A percentile compares a stretch with the other conserved stretches of the same genome.
Conservation (phyloP, 1,284 basidiomycete genomes). For the Puccinia horiana region DNA sequence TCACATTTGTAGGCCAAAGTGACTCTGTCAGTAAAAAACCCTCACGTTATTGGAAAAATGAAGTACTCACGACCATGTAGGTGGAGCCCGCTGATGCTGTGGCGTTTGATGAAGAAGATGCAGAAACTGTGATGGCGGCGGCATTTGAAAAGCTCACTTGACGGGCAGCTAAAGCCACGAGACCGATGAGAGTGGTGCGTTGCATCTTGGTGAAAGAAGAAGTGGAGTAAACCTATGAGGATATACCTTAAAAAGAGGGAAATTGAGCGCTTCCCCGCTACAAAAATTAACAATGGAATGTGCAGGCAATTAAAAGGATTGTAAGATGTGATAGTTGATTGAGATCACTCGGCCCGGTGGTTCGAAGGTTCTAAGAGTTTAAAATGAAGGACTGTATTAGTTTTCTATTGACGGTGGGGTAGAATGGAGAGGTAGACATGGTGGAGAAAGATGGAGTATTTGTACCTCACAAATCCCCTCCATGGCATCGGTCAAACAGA, state of each 20-base stretch:
- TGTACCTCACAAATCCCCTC: constrained; percentile 6
- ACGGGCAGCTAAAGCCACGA: constrained; percentile 26
- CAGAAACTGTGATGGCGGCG: not conserved
- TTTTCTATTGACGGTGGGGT: not conserved
- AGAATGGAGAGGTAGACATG: not conserved
- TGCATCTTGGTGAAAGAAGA: not conserved
- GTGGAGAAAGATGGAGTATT: constrained; percentile 5
- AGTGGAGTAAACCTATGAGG: not conserved
- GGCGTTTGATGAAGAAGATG: constrained; percentile 10
- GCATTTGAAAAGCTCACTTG: constrained; percentile 1
- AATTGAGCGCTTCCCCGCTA: not conserved
- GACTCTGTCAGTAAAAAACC: not conserved
- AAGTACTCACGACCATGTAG: constrained; percentile 22
- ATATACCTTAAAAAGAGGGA: not conserved
- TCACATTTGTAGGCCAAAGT: not conserved
- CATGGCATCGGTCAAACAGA: not conserved
- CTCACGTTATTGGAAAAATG: not conserved
- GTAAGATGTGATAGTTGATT: not conserved
- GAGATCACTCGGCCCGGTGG: not conserved
- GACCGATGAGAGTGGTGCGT: constrained; percentile 7
- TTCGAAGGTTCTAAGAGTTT: not conserved
- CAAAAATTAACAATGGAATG: not conserved
- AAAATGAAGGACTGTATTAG: constrained; percentile 24
- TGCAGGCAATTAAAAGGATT: not conserved
- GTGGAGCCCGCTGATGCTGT: constrained; percentile 10